phyloP scores from a whole-genome alignment of 2,329 filamentous ascomycete species.

The Curvularia hawaiiensis region DNA sequence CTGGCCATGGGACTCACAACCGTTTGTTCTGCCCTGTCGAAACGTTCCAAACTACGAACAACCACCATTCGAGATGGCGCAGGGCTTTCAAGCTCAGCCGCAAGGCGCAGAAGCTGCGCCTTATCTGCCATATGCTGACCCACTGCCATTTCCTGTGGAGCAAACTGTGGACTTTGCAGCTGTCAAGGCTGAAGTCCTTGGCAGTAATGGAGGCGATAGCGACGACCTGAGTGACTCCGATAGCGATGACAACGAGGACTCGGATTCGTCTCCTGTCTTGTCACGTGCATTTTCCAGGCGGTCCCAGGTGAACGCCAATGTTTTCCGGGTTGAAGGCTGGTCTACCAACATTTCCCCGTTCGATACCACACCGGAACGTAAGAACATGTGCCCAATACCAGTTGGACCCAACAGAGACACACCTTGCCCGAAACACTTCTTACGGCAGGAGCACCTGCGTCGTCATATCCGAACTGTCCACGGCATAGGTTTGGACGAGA shows the following conservation, averaged over 20 bases:
- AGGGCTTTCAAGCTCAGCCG: not conserved
- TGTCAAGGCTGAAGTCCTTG: not conserved
- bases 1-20: slow-evolving; percentile 11
- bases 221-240: not conserved
- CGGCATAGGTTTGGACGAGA: not conserved
- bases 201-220: not conserved
- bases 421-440: slow-evolving; percentile 17
- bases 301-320: not conserved
- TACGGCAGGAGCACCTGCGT: slow-evolving; percentile 30
- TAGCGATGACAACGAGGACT: not conserved
- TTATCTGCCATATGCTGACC: not conserved
- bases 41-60: slow-evolving; percentile 4
- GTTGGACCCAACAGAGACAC: not conserved
- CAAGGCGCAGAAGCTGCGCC: not conserved
- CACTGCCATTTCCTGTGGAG: not conserved
- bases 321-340: slow-evolving; percentile 25
- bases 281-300: not conserved
- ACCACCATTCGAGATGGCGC: not conserved
- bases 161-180: not conserved
- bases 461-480: slow-evolving; percentile 33
- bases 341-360: slow-evolving; percentile 1
- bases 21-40: slow-evolving; percentile 2
- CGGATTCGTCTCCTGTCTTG: not conserved
- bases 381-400: slow-evolving; percentile 14
- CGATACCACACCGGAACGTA: slow-evolving; percentile 10